These are phyloP conservation scores for Balansia obtecta DNA, from an alignment of 2,329 filamentous ascomycete genomes.

Conservation along the genomic window DNA sequence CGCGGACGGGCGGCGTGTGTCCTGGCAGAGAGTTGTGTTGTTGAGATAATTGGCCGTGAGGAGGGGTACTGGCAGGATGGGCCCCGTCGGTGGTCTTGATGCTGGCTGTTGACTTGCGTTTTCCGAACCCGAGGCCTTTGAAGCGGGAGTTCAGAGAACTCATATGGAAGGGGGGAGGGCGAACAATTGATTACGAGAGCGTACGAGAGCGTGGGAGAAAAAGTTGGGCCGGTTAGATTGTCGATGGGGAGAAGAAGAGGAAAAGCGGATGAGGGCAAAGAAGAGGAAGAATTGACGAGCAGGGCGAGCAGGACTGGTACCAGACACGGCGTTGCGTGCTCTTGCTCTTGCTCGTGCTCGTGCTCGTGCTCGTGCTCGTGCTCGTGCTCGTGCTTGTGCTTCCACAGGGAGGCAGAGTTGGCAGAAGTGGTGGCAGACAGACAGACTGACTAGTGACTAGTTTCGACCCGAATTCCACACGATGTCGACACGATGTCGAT, in stretches of 20 bases:
- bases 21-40: conserved; percentile 26
- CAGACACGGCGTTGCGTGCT: neutral
- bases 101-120: conserved; percentile 59
- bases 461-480: too few relatives aligned
- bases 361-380: too few relatives aligned
- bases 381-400: neutral
- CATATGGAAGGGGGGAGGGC: conserved; percentile 37
- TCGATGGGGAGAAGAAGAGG: neutral
- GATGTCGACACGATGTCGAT: too few relatives aligned
- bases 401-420: neutral
- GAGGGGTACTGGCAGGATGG: conserved; percentile 22
- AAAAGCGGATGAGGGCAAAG: conserved; percentile 3
- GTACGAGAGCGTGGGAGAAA: too few relatives aligned
- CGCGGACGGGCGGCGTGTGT: conserved; percentile 22
- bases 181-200: conserved; percentile 2
- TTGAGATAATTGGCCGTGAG: conserved; percentile 33
- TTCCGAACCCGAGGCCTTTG: conserved; percentile 70
- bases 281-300: too few relatives aligned
- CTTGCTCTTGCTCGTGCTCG: too few relatives aligned
- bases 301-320: neutral
- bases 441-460: too few relatives aligned
- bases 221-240: conserved; percentile 7
- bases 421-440: too few relatives aligned
- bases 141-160: conserved; percentile 71
- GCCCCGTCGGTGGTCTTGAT: conserved; percentile 37